These are phyloP conservation scores for Lepidium africanum DNA, from an alignment of 345 rosid species.

Conservation along the genomic window DNA sequence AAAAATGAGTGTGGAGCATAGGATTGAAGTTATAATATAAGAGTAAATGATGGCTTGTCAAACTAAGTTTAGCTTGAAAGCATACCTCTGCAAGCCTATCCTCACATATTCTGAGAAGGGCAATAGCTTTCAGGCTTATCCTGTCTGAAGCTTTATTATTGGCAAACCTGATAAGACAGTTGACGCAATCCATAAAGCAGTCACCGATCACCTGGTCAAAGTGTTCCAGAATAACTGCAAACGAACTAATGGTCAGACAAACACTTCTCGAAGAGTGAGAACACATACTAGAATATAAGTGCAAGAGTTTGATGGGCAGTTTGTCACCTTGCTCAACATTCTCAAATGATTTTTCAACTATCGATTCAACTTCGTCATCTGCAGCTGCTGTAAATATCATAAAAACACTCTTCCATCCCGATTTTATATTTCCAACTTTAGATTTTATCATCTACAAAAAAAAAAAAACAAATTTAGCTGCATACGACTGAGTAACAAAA, in stretches of 20 bases:
- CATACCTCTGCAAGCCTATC: slow-evolving; percentile 98
- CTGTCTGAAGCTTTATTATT: slow-evolving; percentile 86
- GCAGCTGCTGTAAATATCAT: slow-evolving; percentile 94
- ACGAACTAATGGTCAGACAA: slow-evolving; percentile 29
- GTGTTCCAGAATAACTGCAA: slow-evolving; percentile 96
- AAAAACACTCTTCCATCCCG: slow-evolving; percentile 94
- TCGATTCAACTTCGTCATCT: slow-evolving; percentile 74
- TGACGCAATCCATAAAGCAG: slow-evolving; percentile 98
- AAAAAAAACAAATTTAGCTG: slow-evolving; percentile 18
- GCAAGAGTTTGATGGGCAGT: background rate
- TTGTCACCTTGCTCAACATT: slow-evolving; percentile 82
- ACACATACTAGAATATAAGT: background rate
- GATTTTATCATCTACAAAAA: slow-evolving; percentile 81
- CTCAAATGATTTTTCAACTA: slow-evolving; percentile 89
- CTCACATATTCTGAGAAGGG: slow-evolving; percentile 96
- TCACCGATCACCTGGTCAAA: slow-evolving; percentile 98
- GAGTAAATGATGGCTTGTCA: background rate
- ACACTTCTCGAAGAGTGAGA: slow-evolving; percentile 10
- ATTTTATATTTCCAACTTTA: slow-evolving; percentile 85
- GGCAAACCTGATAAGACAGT: slow-evolving; percentile 96
- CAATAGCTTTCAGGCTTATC: slow-evolving; percentile 97
- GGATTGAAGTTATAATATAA: background rate
- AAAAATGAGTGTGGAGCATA: background rate
- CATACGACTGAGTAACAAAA: slow-evolving; percentile 6
- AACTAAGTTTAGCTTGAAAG: background rate